Base-by-base conservation (phyloP, 139 green algal species). In the Haematococcus sp. region DNA sequence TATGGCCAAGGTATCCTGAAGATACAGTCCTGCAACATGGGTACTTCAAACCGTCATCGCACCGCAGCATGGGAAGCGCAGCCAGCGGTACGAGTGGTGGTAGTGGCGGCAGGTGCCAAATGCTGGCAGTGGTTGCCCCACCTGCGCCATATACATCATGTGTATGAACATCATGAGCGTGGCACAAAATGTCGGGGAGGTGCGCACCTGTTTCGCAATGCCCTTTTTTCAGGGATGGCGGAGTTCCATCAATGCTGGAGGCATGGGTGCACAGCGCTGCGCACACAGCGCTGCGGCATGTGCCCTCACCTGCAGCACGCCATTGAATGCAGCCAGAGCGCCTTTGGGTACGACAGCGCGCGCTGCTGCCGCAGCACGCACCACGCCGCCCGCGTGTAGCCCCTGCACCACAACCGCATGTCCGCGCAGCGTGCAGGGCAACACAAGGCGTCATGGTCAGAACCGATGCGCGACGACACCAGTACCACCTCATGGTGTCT, bases 1-100 rank as follows among this genome's bases (percentile, higher is more conserved):
- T n/a, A n/a, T n/a, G n/a, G n/a, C n/a, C n/a, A n/a, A n/a, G n/a
- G n/a, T n/a, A n/a, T n/a, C n/a, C n/a, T n/a, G n/a, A n/a, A n/a
- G n/a, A n/a, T n/a, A n/a, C n/a, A n/a, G n/a, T n/a, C n/a, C n/a
- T n/a, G n/a, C n/a, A n/a, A n/a, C n/a, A n/a, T n/a, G n/a, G n/a
- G n/a, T n/a, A n/a, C n/a, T n/a, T n/a, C 59, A 40, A 20, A 43
- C 27, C 59, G 22, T 61, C 22, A 17, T 22, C 59, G 56, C 43
- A 61, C 89, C 89, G 68, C 89, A 94, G 77, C 89, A 94, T 16
- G 89, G 89, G 71, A 94, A 94, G 31, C 89, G 86, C 68, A 94
- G 71, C 89, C 88, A 94, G 46, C 88, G 81, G 76, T 93, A 84
- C 2, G 81, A 89, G 73, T 93, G 88, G 34, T 68, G 77, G 77